phyloP scores from a whole-genome alignment of 805 yeast species.

The Suhomyces xylopsoci region DNA sequence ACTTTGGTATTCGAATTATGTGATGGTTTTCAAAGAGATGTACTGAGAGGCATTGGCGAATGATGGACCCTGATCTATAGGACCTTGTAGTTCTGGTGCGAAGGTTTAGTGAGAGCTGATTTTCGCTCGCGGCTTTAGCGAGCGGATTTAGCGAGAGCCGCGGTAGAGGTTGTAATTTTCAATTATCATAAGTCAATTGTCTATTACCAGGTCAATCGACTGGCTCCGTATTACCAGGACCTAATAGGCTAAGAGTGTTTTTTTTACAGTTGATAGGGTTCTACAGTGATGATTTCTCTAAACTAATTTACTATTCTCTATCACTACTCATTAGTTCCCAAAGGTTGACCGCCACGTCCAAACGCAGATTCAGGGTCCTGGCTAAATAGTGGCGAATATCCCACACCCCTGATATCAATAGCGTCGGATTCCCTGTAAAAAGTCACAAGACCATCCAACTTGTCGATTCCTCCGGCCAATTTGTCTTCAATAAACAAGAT shows the following conservation, averaged over 20 bases:
- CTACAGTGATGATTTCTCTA: not conserved
- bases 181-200: too few species aligned
- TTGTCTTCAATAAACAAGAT: slow-evolving; percentile 64
- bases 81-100: not conserved
- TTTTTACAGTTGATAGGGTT: not conserved
- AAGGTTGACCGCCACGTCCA: slow-evolving; percentile 19
- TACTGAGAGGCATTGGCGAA: too few species aligned
- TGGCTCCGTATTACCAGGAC: not conserved
- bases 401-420: slow-evolving; percentile 38
- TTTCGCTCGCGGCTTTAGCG: not conserved
- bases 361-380: slow-evolving; percentile 22
- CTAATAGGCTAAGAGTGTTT: too few species aligned
- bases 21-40: too few species aligned
- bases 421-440: slow-evolving; percentile 64
- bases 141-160: not conserved
- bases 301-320: not conserved
- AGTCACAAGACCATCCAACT: slow-evolving; percentile 51
- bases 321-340: slow-evolving; percentile 13
- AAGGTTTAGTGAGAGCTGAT: not conserved
- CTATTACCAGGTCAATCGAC: not conserved
- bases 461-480: slow-evolving; percentile 46
- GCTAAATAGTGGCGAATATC: slow-evolving; percentile 27
- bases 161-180: not conserved
- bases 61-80: not conserved
- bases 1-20: too few species aligned